These are phyloP conservation scores for Shiraia sp. DNA, from an alignment of 2,329 filamentous ascomycete genomes.

Conservation along the genomic window DNA sequence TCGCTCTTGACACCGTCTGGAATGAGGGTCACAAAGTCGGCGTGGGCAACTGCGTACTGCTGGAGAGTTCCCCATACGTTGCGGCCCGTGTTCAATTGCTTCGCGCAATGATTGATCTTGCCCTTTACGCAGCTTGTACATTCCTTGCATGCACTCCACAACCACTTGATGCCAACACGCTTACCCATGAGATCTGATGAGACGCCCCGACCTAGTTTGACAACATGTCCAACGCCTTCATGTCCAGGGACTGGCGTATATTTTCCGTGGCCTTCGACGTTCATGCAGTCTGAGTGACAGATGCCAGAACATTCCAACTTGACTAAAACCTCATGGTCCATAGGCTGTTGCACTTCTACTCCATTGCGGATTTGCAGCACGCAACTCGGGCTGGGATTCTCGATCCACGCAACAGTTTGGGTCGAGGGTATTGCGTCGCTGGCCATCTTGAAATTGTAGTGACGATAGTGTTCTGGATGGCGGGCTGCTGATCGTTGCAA, in stretches of 20 bases:
- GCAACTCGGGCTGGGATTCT: conserved; percentile 31
- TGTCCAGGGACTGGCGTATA: conserved; percentile 54
- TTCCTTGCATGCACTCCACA: conserved; percentile 48
- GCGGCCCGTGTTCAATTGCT: conserved; percentile 49
- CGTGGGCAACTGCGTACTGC: conserved; percentile 41
- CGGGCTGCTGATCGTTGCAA: too few relatives aligned
- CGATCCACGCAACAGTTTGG: conserved; percentile 37
- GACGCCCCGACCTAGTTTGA: conserved; percentile 39
- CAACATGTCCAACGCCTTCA: conserved; percentile 51
- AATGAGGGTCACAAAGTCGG: conserved; percentile 36
- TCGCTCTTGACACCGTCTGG: conserved; percentile 44
- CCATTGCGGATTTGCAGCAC: conserved; percentile 23
- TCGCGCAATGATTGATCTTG: conserved; percentile 47
- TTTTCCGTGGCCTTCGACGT: conserved; percentile 47
- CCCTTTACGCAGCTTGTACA: conserved; percentile 45
- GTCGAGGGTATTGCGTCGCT: conserved; percentile 13
- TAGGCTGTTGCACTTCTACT: conserved; percentile 40
- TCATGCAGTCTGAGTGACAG: conserved; percentile 54
- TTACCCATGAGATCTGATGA: conserved; percentile 33
- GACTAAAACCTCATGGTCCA: conserved; percentile 49
- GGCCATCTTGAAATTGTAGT: too few relatives aligned
- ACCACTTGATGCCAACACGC: conserved; percentile 52
- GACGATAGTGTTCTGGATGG: too few relatives aligned
- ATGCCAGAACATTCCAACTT: conserved; percentile 54
- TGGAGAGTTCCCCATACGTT: conserved; percentile 43